These are phyloP conservation scores for Apiospora arundinis DNA, from an alignment of 2,329 filamentous ascomycete genomes.

Conservation along the genomic window DNA sequence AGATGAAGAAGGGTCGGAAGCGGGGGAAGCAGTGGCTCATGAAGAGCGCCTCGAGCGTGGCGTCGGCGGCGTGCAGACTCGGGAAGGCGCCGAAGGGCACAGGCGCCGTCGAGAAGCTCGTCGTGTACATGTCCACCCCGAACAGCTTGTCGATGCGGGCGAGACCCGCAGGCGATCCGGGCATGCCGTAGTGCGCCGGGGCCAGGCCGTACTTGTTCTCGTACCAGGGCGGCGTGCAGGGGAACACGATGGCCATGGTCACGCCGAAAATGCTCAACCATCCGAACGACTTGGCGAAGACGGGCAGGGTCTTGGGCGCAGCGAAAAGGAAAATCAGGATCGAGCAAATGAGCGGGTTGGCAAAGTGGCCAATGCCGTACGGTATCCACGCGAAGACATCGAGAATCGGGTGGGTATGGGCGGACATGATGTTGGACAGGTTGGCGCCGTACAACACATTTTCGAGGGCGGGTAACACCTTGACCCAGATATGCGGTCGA, in stretches of 20 bases:
- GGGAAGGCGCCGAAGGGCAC: constrained; percentile 96
- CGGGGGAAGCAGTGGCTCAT: constrained; percentile 91
- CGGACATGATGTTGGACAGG: constrained; percentile 92
- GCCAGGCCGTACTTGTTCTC: constrained; percentile 91
- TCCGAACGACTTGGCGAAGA: constrained; percentile 86
- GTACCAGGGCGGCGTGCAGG: constrained; percentile 96
- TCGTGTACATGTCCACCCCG: constrained; percentile 91
- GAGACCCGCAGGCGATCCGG: constrained; percentile 86
- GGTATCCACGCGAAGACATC: constrained; percentile 93
- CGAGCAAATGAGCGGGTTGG: constrained; percentile 80
- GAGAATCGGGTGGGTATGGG: constrained; percentile 81
- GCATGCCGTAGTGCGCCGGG: constrained; percentile 90
- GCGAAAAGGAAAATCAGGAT: constrained; percentile 85
- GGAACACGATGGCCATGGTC: constrained; percentile 86
- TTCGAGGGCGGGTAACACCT: constrained; percentile 90
- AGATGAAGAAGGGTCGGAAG: constrained; percentile 78
- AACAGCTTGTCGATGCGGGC: constrained; percentile 89
- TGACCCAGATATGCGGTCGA: constrained; percentile 93
- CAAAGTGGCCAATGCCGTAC: constrained; percentile 91
- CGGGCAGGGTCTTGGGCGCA: constrained; percentile 82
- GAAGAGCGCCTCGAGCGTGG: constrained; percentile 88
- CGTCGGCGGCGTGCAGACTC: constrained; percentile 87
- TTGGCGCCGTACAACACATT: constrained; percentile 97
- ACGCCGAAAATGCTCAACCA: constrained; percentile 93
- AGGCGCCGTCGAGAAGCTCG: constrained; percentile 86